phyloP scores from a whole-genome alignment of 345 rosid genomes.

The Salix purpurea region DNA sequence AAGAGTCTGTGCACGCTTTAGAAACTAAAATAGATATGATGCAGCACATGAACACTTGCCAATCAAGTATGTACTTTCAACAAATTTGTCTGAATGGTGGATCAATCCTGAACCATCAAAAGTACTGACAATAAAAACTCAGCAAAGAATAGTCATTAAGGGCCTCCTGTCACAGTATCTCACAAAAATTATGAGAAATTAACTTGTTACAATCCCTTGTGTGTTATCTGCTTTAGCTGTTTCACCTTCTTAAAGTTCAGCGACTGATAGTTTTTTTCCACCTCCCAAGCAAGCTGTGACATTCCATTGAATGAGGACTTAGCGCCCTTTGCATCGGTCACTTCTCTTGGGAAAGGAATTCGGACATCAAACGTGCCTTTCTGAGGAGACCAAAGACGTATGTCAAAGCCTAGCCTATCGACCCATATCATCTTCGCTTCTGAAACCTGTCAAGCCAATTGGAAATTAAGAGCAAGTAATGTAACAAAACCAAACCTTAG shows the following conservation, averaged over 20 bases:
- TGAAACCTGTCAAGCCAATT: slow-evolving; percentile 46
- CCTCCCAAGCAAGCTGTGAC: slow-evolving; percentile 97
- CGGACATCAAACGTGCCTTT: slow-evolving; percentile 60
- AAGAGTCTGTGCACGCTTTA: not conserved
- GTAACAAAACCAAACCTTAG: not conserved
- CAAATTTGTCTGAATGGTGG: not conserved
- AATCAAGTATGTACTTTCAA: not conserved
- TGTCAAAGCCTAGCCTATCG: slow-evolving; percentile 80
- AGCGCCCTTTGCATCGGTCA: slow-evolving; percentile 75
- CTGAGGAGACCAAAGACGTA: slow-evolving; percentile 54
- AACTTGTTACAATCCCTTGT: slow-evolving; percentile 16
- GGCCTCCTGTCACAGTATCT: not conserved
- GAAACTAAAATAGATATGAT: not conserved
- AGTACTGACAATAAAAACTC: not conserved
- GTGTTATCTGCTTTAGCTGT: slow-evolving; percentile 51
- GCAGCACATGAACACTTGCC: no score
- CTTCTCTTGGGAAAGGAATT: slow-evolving; percentile 85
- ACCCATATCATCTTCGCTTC: slow-evolving; percentile 88
- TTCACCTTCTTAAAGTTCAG: slow-evolving; percentile 61
- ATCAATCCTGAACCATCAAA: not conserved
- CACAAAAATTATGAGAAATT: not conserved
- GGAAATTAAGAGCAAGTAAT: not conserved
- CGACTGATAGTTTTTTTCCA: slow-evolving; percentile 58
- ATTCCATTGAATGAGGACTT: slow-evolving; percentile 85
- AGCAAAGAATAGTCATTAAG: not conserved